These are phyloP conservation scores for Pythium insidiosum DNA, from an alignment of 352 stramenopile species.

Conservation along the genomic window DNA sequence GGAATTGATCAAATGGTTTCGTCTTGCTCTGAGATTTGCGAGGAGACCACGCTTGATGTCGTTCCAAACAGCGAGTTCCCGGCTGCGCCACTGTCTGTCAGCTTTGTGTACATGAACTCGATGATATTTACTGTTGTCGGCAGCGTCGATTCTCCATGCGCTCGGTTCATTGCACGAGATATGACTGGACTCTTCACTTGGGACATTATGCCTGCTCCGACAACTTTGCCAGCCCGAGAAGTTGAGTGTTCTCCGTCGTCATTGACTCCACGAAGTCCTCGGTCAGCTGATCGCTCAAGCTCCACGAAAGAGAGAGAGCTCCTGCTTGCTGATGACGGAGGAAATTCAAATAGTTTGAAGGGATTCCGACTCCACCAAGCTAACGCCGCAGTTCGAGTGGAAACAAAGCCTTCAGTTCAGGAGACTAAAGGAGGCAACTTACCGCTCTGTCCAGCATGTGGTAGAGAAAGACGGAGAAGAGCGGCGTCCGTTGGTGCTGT, in stretches of 20 bases:
- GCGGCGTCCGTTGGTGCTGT: constrained; percentile 5
- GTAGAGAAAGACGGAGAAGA: constrained; percentile 36
- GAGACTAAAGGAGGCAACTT: constrained; percentile 12
- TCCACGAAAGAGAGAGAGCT: constrained; percentile 25
- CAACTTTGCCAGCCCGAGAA: constrained; percentile 3
- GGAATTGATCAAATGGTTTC: constrained; percentile 83
- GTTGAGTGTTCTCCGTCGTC: constrained; percentile 4
- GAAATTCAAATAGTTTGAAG: constrained; percentile 19
- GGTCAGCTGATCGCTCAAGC: background rate
- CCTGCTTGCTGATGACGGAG: constrained; percentile 12
- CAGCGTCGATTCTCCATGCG: constrained; percentile 67
- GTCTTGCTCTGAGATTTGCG: constrained; percentile 56
- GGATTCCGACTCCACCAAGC: constrained; percentile 31
- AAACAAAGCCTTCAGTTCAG: constrained; percentile 38
- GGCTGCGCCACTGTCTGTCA: constrained; percentile 30
- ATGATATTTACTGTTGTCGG: constrained; percentile 82
- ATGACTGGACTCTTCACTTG: constrained; percentile 84
- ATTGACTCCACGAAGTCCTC: background rate
- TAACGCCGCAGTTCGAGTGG: constrained; percentile 43
- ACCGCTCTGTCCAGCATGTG: constrained; percentile 40
- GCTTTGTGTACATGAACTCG: constrained; percentile 86
- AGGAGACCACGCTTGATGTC: constrained; percentile 11
- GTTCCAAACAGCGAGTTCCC: constrained; percentile 12
- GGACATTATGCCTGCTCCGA: constrained; percentile 39
- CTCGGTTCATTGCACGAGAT: constrained; percentile 69